Conservation (phyloP, 192 early-diverging fungal genomes). For the Diversispora eburnea region DNA sequence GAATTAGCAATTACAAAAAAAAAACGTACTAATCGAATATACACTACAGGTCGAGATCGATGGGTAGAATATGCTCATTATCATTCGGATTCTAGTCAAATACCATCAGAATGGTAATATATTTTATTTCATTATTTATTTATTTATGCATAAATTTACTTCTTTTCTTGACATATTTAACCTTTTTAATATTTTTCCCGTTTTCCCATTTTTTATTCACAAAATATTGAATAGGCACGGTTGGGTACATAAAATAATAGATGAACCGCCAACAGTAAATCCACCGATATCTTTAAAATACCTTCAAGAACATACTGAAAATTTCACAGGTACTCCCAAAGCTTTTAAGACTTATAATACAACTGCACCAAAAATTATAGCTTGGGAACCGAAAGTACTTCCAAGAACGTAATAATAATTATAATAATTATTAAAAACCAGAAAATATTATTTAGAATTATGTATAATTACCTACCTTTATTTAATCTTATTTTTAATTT, state of each 20-base stretch:
- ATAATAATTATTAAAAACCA: too few relatives aligned
- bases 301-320: conserved; percentile 34
- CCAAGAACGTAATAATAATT: too few relatives aligned
- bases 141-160: too few relatives aligned
- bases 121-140: not conserved
- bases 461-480: too few relatives aligned
- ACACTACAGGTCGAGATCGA: conserved; percentile 61
- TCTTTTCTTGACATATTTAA: not conserved
- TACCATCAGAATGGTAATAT: conserved; percentile 68
- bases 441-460: too few relatives aligned
- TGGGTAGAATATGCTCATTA: conserved; percentile 65
- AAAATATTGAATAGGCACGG: conserved; percentile 31
- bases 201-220: not conserved
- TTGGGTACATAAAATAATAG: conserved; percentile 43
- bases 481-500: too few relatives aligned
- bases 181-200: too few relatives aligned
- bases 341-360: conserved; percentile 61
- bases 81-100: conserved; percentile 51
- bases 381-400: conserved; percentile 48
- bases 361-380: conserved; percentile 49
- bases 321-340: conserved; percentile 41
- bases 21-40: not conserved
- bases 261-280: conserved; percentile 36
- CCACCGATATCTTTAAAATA: conserved; percentile 38
- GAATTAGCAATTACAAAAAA: not conserved